These are phyloP conservation scores for Rhodofomes roseus DNA, from an alignment of 1,284 basidiomycete genomes.

Conservation along the genomic window DNA sequence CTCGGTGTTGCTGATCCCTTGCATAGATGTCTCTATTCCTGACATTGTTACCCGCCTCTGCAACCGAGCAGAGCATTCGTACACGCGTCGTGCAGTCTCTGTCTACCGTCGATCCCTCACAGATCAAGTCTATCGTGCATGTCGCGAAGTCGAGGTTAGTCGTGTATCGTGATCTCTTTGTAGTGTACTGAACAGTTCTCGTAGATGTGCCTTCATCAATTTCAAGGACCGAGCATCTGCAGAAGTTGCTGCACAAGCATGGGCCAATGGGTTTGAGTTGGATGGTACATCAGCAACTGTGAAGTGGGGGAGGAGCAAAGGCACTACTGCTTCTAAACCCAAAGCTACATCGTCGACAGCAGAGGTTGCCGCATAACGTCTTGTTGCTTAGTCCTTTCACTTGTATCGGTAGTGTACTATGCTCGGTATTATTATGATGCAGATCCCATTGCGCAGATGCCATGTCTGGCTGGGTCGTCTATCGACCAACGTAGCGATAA, in stretches of 20 bases:
- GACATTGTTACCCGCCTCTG: slow-evolving; percentile 73
- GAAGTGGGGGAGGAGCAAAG: slow-evolving; percentile 83
- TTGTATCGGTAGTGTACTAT: slow-evolving; percentile 3
- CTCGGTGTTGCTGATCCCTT: slow-evolving; percentile 7
- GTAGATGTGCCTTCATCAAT: slow-evolving; percentile 94
- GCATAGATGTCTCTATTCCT: slow-evolving; percentile 88
- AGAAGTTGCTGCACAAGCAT: slow-evolving; percentile 83
- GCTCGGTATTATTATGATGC: neutral
- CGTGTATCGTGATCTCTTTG: neutral
- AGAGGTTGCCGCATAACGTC: slow-evolving; percentile 5
- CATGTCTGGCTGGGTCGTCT: no score
- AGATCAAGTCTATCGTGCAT: slow-evolving; percentile 83
- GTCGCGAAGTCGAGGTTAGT: slow-evolving; percentile 75
- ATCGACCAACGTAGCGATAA: no score
- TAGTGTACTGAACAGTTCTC: slow-evolving; percentile 4
- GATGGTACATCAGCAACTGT: slow-evolving; percentile 74
- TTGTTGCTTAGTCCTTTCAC: neutral
- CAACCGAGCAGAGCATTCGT: slow-evolving; percentile 77
- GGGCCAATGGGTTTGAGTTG: slow-evolving; percentile 85
- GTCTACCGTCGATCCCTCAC: slow-evolving; percentile 61
- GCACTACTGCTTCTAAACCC: slow-evolving; percentile 14
- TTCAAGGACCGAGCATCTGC: slow-evolving; percentile 81
- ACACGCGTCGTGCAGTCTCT: slow-evolving; percentile 72
- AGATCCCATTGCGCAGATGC: no score
- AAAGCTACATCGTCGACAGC: slow-evolving; percentile 6